Percentiles rank a stretch among this genome's conserved stretches.
Evolutionary conservation across 768 basidiomycete species (phyloP).

Genomic region (Xerocomus brunneocitrinus): DNA sequence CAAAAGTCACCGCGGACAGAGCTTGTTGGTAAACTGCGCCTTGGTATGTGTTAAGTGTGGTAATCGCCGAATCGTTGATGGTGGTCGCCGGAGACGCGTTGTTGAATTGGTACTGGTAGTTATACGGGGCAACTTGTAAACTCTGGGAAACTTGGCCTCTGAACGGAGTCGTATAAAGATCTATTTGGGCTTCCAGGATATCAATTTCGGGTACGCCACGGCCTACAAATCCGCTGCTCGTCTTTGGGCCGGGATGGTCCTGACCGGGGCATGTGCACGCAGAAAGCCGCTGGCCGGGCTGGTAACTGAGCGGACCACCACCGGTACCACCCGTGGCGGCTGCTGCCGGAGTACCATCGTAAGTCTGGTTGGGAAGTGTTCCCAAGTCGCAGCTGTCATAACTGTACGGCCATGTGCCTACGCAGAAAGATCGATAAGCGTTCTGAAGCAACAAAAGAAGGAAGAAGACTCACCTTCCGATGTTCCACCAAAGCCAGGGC

Average conservation of each 20-base stretch:
- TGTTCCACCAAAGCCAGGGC: slow-evolving; percentile 86
- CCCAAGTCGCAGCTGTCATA: slow-evolving; percentile 85
- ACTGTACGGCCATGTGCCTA: slow-evolving; percentile 70
- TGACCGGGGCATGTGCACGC: slow-evolving; percentile 83
- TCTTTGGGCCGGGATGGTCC: slow-evolving; percentile 81
- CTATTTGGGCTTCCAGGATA: slow-evolving; percentile 78
- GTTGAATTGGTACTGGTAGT: slow-evolving; percentile 60
- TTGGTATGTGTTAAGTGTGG: slow-evolving; percentile 59
- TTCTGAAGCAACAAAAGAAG: neutral
- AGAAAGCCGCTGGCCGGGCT: slow-evolving; percentile 83
- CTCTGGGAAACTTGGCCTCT: slow-evolving; percentile 75
- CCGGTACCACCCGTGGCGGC: slow-evolving; percentile 47
- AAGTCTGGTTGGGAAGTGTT: slow-evolving; percentile 79
- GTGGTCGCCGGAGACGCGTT: slow-evolving; percentile 48
- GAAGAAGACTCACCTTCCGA: slow-evolving; percentile 57
- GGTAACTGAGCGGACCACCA: slow-evolving; percentile 62
- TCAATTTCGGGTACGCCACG: slow-evolving; percentile 92
- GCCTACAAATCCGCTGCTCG: slow-evolving; percentile 41
- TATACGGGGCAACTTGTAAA: slow-evolving; percentile 76
- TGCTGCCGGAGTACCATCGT: slow-evolving; percentile 53
- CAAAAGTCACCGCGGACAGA: slow-evolving; percentile 55
- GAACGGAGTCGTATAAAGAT: slow-evolving; percentile 42
- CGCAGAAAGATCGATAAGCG: slow-evolving; percentile 5
- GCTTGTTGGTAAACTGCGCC: slow-evolving; percentile 77
- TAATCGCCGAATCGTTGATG: slow-evolving; percentile 48